Conservation (phyloP, 2,329 filamentous ascomycete genomes). For the Aspergillus sp. region DNA sequence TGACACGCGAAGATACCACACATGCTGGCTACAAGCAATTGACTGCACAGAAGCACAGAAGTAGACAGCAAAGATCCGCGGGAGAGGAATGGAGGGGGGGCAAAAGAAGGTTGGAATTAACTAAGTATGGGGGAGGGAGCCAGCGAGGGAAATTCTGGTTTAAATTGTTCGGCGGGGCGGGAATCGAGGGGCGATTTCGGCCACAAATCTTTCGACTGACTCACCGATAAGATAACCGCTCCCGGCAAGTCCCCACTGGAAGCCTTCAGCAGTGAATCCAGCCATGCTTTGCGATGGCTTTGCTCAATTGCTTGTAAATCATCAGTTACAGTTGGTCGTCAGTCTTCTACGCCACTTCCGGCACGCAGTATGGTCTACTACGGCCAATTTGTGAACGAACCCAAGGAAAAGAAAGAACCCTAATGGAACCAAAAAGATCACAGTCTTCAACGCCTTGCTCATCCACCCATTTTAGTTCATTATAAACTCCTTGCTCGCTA, state of each 20-base stretch:
- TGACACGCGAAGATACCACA: conserved; percentile 98
- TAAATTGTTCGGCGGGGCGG: conserved; percentile 20
- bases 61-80: conserved; percentile 11
- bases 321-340: no score
- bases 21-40: conserved; percentile 60
- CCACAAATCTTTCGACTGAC: conserved; percentile 26
- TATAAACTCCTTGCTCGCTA: conserved; percentile 7
- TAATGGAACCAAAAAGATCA: not conserved
- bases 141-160: conserved; percentile 10
- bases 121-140: conserved; percentile 22
- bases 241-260: not conserved
- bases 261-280: no score
- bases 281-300: no score
- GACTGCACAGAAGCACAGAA: conserved; percentile 15
- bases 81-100: conserved; percentile 7
- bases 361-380: no score
- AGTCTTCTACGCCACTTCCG: no score
- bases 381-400: no score
- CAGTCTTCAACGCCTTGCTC: not conserved
- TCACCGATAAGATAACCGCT: conserved; percentile 29
- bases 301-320: no score
- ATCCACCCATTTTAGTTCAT: conserved; percentile 4
- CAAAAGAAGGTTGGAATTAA: conserved; percentile 18
- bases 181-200: conserved; percentile 29
- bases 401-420: not conserved